Conservation (phyloP, 2,329 filamentous ascomycete species). For the Colletotrichum sublineola region DNA sequence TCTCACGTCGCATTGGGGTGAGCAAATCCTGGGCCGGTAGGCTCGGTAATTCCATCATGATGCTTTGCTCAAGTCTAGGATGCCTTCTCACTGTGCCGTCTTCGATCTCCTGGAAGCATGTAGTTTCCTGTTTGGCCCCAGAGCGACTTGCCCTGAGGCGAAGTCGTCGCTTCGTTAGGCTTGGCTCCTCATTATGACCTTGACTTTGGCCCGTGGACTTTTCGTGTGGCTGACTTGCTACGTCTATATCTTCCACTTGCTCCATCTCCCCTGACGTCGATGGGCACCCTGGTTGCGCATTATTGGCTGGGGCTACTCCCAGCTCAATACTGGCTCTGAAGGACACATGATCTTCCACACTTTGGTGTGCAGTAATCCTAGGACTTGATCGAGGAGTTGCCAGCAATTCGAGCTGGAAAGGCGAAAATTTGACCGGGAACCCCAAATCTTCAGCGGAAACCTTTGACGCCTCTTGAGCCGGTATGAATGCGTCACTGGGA, state of each 20-base stretch:
- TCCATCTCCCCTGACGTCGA: too few relatives aligned
- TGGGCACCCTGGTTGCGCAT: background rate
- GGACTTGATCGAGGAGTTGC: slow-evolving; percentile 29
- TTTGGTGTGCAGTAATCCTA: slow-evolving; percentile 21
- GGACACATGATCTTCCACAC: slow-evolving; percentile 32
- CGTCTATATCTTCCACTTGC: background rate
- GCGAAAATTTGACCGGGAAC: slow-evolving; percentile 33
- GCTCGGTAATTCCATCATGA: background rate
- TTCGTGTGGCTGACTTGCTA: background rate
- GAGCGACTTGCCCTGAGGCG: slow-evolving; percentile 45
- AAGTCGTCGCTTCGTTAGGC: slow-evolving; percentile 48
- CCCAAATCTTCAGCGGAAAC: slow-evolving; percentile 16
- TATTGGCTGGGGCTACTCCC: background rate
- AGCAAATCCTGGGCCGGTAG: slow-evolving; percentile 11
- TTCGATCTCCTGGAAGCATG: slow-evolving; percentile 1
- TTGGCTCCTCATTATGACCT: background rate
- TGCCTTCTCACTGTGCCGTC: slow-evolving; percentile 23
- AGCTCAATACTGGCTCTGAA: slow-evolving; percentile 32
- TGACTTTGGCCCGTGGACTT: background rate
- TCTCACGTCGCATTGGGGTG: background rate
- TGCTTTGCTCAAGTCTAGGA: background rate
- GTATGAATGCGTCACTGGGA: slow-evolving; percentile 49
- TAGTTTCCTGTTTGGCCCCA: background rate
- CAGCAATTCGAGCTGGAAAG: slow-evolving; percentile 41
- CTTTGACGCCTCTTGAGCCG: background rate